These are phyloP conservation scores for Annona squamosa DNA, from an alignment of 164 flowering plant genomes.

Conservation along the genomic window DNA sequence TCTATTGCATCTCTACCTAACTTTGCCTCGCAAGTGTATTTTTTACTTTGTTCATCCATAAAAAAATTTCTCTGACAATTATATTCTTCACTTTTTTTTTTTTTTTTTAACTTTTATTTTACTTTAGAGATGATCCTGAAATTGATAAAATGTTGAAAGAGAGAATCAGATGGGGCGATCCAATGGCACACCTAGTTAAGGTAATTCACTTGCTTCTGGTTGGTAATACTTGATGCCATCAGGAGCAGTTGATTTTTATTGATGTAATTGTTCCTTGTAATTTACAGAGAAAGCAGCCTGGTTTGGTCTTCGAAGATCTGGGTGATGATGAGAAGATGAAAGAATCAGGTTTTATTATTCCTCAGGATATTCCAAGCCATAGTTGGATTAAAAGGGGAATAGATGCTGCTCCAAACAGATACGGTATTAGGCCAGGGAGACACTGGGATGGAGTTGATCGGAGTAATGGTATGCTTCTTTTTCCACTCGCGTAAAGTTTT, in stretches of 20 bases:
- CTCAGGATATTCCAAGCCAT: slow-evolving; percentile 81
- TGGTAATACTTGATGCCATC: not conserved
- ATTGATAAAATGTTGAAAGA: slow-evolving; percentile 81
- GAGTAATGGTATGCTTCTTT: slow-evolving; percentile 56
- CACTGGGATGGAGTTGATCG: slow-evolving; percentile 99
- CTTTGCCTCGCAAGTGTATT: too few species aligned
- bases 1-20: too few species aligned
- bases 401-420: slow-evolving; percentile 75
- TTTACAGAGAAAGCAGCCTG: slow-evolving; percentile 50
- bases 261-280: not conserved
- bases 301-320: slow-evolving; percentile 41
- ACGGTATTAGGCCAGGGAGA: slow-evolving; percentile 69
- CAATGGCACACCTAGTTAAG: slow-evolving; percentile 91
- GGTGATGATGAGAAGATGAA: slow-evolving; percentile 82
- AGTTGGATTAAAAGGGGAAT: slow-evolving; percentile 86
- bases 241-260: not conserved
- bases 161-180: slow-evolving; percentile 88
- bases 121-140: slow-evolving; percentile 80
- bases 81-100: not conserved
- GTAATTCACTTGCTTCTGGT: slow-evolving; percentile 17
- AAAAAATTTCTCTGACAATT: too few species aligned
- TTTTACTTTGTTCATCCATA: too few species aligned
- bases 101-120: not conserved
- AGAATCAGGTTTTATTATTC: slow-evolving; percentile 82
- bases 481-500: not conserved